Evolutionary conservation across 2,329 filamentous ascomycete genomes (phyloP), one percentile per base, ranked within the genome.

Genomic region (Claviceps cyperi): DNA sequence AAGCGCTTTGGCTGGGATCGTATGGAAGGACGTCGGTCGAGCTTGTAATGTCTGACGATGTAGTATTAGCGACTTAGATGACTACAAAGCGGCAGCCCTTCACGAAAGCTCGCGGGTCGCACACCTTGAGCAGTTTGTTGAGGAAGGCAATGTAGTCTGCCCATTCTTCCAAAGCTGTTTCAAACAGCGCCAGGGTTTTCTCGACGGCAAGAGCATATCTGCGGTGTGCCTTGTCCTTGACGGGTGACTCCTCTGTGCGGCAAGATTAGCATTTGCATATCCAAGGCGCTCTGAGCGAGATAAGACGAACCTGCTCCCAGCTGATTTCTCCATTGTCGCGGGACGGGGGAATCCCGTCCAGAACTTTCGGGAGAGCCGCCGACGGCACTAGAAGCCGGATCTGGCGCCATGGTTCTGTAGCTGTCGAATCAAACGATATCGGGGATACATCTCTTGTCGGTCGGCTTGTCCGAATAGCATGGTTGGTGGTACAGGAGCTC

Each of bases 111-210:
- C 11, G 11, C 46, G 24, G 19, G 14, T 17, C 38, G 58, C 65
- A 58, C 64, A 90, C 87, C 80, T 96, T 97, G 54, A 95, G 74
- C 46, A 98, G 74, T 54, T 88, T 81, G 63, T 86, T 94, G 50
- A 98, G 71, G 64, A 97, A 98, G 17, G 91, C 95, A 61, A 98
- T 98, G 64, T 98, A 98, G 69, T 98, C 92, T 46, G 94, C 92
- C 92, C 92, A 98, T 80, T 98, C 92, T 68, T 97, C 89, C 58
- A 96, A 75, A 32, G 88, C 82, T 15, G 87, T 90, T 64, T 98
- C 92, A 70, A 96, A 98, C 36, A 95, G 75, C 44, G 85, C 79
- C 54, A 98, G 76, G 36, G 89, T 86, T 65, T 89, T 81, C 62
- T 97, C 91, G 56, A 98, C 83, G 52, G 81, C 85, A 46, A 83